Conservation (phyloP, 1,284 basidiomycete species). For the Tilletia horrida region DNA sequence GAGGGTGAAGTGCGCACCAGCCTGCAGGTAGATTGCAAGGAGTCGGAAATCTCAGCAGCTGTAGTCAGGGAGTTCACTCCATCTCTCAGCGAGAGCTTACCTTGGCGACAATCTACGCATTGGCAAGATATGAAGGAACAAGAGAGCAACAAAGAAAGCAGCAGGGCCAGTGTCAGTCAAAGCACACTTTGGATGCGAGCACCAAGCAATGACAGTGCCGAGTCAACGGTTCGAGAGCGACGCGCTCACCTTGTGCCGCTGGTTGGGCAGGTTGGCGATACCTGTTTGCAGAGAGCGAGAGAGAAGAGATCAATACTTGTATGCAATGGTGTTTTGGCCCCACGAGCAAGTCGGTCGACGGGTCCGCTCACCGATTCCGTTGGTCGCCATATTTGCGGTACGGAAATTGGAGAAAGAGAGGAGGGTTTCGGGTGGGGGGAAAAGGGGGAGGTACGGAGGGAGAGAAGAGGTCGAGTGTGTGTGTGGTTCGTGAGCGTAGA, state of each 20-base stretch:
- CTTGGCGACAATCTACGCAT: conserved; percentile 68
- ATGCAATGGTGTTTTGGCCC: not conserved
- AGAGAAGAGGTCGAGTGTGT: not conserved
- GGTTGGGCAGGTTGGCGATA: conserved; percentile 90
- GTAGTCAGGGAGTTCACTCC: not conserved
- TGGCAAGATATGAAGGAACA: not conserved
- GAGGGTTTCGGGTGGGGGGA: not conserved
- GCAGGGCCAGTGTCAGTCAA: not conserved
- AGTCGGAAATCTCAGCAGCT: not conserved
- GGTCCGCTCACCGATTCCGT: conserved; percentile 19
- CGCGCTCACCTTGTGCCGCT: conserved; percentile 43
- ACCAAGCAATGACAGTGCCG: no score
- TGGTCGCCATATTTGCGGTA: conserved; percentile 1
- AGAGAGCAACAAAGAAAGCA: not conserved
- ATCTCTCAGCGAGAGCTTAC: not conserved
- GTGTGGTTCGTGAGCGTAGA: not conserved
- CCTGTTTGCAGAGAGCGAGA: conserved; percentile 29
- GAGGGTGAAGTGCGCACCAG: conserved; percentile 93
- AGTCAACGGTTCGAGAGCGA: no score
- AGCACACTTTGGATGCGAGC: no score
- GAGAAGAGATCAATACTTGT: not conserved
- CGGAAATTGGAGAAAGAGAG: not conserved
- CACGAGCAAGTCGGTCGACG: not conserved
- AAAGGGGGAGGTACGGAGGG: not conserved
- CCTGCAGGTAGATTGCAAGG: conserved; percentile 48